phyloP scores from a whole-genome alignment of 1,284 basidiomycete species.

The Apiotrichum veenhuisii region DNA sequence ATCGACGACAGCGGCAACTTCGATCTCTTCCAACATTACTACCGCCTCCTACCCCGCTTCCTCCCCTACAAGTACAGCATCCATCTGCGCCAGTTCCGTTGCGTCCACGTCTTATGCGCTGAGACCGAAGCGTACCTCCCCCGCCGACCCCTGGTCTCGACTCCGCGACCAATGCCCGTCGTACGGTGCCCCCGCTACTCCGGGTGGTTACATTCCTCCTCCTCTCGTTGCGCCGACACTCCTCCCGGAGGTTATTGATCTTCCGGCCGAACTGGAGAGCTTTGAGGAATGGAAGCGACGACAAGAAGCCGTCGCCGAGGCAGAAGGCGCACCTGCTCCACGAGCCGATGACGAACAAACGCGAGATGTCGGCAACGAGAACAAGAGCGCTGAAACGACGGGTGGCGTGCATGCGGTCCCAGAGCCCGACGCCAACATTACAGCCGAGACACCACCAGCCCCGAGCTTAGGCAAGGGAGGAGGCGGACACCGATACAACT shows the following conservation, averaged over 20 bases:
- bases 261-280: slow-evolving; percentile 55
- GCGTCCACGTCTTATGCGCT: no score
- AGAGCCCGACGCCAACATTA: neutral
- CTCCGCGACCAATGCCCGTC: neutral
- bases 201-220: neutral
- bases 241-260: neutral
- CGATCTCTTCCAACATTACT: neutral
- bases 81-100: no score
- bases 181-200: neutral
- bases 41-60: no score
- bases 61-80: no score
- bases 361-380: neutral
- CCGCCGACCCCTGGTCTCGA: neutral
- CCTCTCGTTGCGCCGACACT: neutral
- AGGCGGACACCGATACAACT: slow-evolving; percentile 72
- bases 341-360: neutral
- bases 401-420: neutral
- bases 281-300: slow-evolving; percentile 89
- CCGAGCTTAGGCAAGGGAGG: slow-evolving; percentile 14
- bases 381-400: neutral
- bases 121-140: neutral
- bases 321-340: slow-evolving; percentile 29
- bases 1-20: neutral
- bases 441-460: neutral
- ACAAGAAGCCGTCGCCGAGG: slow-evolving; percentile 51